These are phyloP conservation scores for Ceriops decandra DNA, from an alignment of 345 rosid genomes.

Conservation along the genomic window DNA sequence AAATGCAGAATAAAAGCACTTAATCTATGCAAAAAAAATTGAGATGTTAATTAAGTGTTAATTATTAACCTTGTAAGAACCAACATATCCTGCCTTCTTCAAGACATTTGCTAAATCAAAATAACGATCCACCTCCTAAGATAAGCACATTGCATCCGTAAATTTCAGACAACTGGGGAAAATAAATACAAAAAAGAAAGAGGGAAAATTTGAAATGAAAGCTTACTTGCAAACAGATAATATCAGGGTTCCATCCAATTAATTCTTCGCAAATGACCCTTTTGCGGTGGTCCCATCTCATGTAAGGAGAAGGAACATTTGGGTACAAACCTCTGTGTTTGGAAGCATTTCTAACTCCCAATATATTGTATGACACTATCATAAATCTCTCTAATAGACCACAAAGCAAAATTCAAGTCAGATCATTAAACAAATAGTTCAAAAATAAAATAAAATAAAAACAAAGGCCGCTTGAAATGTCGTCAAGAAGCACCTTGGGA, in stretches of 20 bases:
- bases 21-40: neutral
- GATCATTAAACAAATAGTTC: neutral
- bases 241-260: constrained; percentile 53
- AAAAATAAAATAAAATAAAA: too few species aligned
- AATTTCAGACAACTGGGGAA: neutral
- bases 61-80: constrained; percentile 57
- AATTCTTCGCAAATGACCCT: constrained; percentile 59
- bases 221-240: constrained; percentile 69
- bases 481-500: constrained; percentile 35
- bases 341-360: constrained; percentile 64
- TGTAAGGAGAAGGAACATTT: constrained; percentile 46
- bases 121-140: constrained; percentile 78
- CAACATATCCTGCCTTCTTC: constrained; percentile 67
- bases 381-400: constrained; percentile 48
- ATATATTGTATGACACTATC: constrained; percentile 67
- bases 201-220: neutral
- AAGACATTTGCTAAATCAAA: constrained; percentile 46
- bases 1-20: constrained; percentile 3
- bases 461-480: neutral
- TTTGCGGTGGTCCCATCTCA: constrained; percentile 70
- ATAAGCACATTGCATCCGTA: constrained; percentile 16
- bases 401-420: neutral
- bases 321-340: constrained; percentile 59
- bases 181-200: neutral
- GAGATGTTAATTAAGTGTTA: constrained; percentile 12